phyloP scores from a whole-genome alignment of 768 basidiomycete species.

The Boletus bicolor region DNA sequence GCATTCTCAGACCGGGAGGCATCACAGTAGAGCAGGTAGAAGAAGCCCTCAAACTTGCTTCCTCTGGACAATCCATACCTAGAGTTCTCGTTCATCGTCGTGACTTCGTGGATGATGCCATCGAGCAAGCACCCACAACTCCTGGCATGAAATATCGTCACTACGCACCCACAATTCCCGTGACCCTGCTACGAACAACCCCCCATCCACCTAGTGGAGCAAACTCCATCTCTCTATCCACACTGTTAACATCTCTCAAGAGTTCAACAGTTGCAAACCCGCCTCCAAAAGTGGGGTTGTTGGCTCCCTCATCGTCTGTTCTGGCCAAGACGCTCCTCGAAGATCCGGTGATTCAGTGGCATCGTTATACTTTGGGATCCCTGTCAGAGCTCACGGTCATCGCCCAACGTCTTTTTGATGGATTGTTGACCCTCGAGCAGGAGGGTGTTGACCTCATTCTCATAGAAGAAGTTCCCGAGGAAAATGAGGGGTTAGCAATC shows the following conservation, averaged over 20 bases:
- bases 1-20: constrained; percentile 89
- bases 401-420: constrained; percentile 85
- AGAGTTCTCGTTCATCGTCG: constrained; percentile 74
- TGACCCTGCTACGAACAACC: constrained; percentile 63
- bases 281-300: constrained; percentile 55
- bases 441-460: constrained; percentile 78
- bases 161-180: constrained; percentile 89
- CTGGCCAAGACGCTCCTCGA: constrained; percentile 30
- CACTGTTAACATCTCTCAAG: constrained; percentile 46
- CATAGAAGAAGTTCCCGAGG: constrained; percentile 80
- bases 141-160: constrained; percentile 99
- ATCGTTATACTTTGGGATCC: constrained; percentile 49
- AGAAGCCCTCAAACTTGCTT: constrained; percentile 45
- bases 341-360: constrained; percentile 49
- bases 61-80: constrained; percentile 41
- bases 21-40: constrained; percentile 87
- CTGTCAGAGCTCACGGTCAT: constrained; percentile 58
- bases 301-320: constrained; percentile 60
- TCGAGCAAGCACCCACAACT: constrained; percentile 83
- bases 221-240: constrained; percentile 28
- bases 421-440: constrained; percentile 74
- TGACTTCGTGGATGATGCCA: constrained; percentile 66
- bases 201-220: constrained; percentile 39
- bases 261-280: constrained; percentile 5
- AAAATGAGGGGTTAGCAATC: constrained; percentile 82